Evolutionary conservation across 768 basidiomycete genomes (phyloP), one percentile per base, ranked within the genome.

Genomic region (Scleroderma bovista): DNA sequence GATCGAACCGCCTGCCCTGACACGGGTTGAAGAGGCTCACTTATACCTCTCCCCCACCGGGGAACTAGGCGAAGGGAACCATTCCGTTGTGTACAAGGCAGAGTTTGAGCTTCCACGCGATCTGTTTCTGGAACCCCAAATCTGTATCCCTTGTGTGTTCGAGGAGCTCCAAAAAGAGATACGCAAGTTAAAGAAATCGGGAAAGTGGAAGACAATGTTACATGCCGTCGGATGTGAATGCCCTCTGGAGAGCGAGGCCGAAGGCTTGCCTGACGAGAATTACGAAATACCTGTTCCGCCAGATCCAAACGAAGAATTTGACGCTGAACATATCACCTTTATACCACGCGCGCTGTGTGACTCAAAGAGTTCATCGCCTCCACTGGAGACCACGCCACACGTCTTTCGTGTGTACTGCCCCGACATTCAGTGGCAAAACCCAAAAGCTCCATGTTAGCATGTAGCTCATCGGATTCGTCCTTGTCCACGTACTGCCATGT

Each of bases 21-120:
- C 36, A 33, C 60, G 15, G 36, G 61, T 57, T 4, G 64, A 63
- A 22, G 75, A 72, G 46, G 76, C 73, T 1, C 78, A 82, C 57
- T 65, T 83, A 15, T 77, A 79, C 48, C 52, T 84, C 46, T 70
- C 71, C 1, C 69, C 72, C 0, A 33, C 38, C 0, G 56, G 69
- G 32, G 54, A 40, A 31, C 52, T 72, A 6, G 82, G 80, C 6
- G 1, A 13, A 0, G 81, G 83, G 0, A 56, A 78, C 55, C 83
- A 84, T 57, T 83, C 83, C 0, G 41, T 63, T 29, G 77, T 80
- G 0, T 76, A 78, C 56, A 57, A 68, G 38, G 78, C 72, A 6
- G 75, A 79, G 48, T 75, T 75, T 68, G 77, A 78, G 36, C 57
- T 84, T 2, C 80, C 81, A 1, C 70, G 73, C 1, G 61, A 67